phyloP scores from a whole-genome alignment of 2,329 filamentous ascomycete species.

The Byssochlamys sp. region DNA sequence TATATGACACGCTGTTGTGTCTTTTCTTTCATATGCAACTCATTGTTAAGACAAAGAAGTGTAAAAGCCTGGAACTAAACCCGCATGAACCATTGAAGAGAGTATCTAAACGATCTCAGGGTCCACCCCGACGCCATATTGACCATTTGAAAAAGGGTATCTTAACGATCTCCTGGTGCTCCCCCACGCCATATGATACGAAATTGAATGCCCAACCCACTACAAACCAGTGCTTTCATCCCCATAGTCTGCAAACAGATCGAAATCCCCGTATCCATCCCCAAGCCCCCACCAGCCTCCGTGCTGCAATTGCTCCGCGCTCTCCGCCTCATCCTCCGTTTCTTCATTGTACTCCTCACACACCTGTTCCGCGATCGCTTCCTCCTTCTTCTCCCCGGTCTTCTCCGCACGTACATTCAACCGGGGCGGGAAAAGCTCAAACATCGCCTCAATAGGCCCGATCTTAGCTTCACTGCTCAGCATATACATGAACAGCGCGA shows the following conservation, averaged over 20 bases:
- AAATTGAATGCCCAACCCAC: background rate
- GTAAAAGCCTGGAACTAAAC: background rate
- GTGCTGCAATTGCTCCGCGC: background rate
- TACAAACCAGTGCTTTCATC: background rate
- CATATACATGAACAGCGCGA: constrained; percentile 17
- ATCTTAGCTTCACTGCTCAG: constrained; percentile 18
- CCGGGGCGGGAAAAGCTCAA: constrained; percentile 11
- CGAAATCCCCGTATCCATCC: background rate
- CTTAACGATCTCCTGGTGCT: background rate
- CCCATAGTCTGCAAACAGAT: background rate
- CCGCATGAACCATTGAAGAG: background rate
- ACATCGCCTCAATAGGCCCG: constrained; percentile 14
- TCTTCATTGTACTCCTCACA: background rate
- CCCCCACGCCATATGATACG: background rate
- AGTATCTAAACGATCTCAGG: background rate
- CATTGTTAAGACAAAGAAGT: background rate
- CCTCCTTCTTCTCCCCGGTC: constrained; percentile 4
- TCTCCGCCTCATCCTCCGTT: background rate
- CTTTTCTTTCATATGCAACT: background rate
- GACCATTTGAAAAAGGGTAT: background rate
- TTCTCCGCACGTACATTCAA: constrained; percentile 3
- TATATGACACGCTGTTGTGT: background rate
- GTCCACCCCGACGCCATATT: background rate
- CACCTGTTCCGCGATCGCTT: background rate
- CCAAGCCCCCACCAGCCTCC: background rate